These are phyloP conservation scores for Dovyalis caffra DNA, from an alignment of 345 rosid species.

Conservation along the genomic window DNA sequence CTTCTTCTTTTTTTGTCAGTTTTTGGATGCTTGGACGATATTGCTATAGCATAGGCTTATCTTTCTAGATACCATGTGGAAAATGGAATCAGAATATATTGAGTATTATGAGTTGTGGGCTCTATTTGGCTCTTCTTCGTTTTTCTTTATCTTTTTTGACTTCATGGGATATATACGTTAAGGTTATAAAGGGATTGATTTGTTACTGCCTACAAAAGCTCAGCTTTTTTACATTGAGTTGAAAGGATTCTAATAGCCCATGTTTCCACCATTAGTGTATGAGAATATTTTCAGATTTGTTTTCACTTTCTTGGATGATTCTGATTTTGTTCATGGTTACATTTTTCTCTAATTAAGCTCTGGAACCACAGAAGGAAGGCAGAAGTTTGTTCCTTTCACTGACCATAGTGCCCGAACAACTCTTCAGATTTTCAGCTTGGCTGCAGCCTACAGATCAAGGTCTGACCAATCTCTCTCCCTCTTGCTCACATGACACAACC, in stretches of 20 bases:
- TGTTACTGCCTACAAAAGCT: not conserved
- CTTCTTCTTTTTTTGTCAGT: not conserved
- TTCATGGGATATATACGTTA: not conserved
- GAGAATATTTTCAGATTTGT: not conserved
- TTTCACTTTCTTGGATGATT: constrained; percentile 1
- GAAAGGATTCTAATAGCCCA: not conserved
- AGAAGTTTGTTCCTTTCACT: constrained; percentile 81
- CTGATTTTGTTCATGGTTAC: not conserved
- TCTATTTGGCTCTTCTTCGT: not conserved
- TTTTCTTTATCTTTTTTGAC: not conserved
- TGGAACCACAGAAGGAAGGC: constrained; percentile 93
- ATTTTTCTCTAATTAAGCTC: constrained; percentile 53
- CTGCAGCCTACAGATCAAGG: constrained; percentile 96
- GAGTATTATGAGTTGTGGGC: not conserved
- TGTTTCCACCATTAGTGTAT: not conserved
- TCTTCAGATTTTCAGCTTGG: constrained; percentile 68
- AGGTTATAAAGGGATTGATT: not conserved
- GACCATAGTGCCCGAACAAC: constrained; percentile 71
- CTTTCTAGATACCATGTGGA: not conserved
- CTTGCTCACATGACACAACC: not conserved
- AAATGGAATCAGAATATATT: not conserved
- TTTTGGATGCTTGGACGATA: not conserved
- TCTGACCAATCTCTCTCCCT: not conserved
- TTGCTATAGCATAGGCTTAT: not conserved
- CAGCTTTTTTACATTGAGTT: not conserved